Conservation (phyloP, 495 filamentous ascomycete genomes). For the Trichoderma orchidacearum region DNA sequence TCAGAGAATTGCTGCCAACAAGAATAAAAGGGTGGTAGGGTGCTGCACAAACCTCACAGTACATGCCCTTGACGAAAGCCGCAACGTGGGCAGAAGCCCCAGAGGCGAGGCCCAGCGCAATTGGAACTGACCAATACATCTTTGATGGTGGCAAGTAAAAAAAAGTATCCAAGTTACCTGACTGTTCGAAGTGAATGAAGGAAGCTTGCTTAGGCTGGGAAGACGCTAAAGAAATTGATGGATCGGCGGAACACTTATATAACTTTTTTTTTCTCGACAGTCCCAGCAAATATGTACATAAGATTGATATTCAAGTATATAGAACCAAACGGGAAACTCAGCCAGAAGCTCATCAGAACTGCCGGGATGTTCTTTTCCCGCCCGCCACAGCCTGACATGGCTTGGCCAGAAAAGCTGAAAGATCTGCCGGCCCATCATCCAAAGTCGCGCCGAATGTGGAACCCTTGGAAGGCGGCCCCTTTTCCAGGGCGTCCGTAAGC, state of each 20-base stretch:
- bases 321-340: neutral
- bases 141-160: neutral
- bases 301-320: too few relatives aligned
- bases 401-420: neutral
- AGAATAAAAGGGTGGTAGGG: neutral
- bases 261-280: too few relatives aligned
- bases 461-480: neutral
- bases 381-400: neutral
- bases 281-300: too few relatives aligned
- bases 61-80: conserved; percentile 35
- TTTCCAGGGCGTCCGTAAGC: neutral
- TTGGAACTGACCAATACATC: neutral
- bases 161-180: too few relatives aligned
- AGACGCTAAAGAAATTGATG: neutral
- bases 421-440: neutral
- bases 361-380: neutral
- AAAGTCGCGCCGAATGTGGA: neutral
- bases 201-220: neutral
- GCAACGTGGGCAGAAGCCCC: conserved; percentile 25
- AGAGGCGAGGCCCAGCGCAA: conserved; percentile 9
- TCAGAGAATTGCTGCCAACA: neutral
- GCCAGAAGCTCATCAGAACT: neutral
- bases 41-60: conserved; percentile 17
- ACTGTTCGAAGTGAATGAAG: neutral
- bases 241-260: neutral